Conservation (phyloP, 192 early-diverging fungal genomes). For the Chytriomyces sp. region DNA sequence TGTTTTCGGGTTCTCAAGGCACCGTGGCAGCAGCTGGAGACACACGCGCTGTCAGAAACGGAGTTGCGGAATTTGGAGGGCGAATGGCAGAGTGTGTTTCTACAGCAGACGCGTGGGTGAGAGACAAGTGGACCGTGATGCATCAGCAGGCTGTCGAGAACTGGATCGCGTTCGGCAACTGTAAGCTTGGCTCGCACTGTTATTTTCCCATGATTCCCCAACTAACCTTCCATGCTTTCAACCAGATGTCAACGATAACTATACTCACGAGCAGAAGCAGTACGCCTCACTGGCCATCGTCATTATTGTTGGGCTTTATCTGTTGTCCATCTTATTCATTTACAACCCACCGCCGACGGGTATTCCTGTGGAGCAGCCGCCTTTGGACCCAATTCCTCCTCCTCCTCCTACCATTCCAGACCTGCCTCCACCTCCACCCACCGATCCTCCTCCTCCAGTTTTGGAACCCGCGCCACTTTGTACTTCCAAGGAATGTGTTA, state of each 20-base stretch:
- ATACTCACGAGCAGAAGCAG: background rate
- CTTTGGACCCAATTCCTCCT: background rate
- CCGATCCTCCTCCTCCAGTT: conserved; percentile 7
- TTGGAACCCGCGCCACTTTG: conserved; percentile 24
- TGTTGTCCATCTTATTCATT: background rate
- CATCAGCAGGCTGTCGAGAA: background rate
- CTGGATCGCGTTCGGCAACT: background rate
- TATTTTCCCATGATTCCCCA: background rate
- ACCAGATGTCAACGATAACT: background rate
- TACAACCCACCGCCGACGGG: background rate
- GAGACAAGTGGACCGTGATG: too few species aligned
- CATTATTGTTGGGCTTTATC: background rate
- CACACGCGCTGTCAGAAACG: too few species aligned
- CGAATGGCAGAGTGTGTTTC: too few species aligned
- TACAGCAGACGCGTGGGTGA: too few species aligned
- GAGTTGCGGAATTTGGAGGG: too few species aligned
- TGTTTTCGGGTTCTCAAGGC: too few species aligned
- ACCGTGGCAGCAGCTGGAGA: too few species aligned
- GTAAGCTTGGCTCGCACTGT: background rate
- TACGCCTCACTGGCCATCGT: background rate
- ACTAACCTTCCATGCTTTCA: background rate
- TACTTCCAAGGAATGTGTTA: conserved; percentile 23
- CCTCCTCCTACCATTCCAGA: background rate
- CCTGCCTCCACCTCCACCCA: background rate
- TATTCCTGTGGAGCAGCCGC: background rate